Evolutionary conservation across 179 eudicot genomes (phyloP).

Genomic region (Silene noctiflora): DNA sequence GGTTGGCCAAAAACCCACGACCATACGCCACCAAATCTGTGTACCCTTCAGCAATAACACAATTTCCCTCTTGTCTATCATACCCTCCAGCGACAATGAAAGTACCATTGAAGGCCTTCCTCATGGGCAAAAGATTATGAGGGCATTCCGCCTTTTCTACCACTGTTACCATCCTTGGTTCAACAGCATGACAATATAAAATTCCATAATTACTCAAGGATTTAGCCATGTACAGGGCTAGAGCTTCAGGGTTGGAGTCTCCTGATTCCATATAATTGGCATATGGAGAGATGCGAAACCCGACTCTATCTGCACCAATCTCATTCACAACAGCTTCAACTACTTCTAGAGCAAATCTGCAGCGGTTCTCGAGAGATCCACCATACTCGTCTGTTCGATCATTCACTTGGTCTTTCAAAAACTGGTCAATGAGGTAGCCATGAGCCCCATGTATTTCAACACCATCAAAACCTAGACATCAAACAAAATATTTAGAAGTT

Average conservation of each 20-base stretch:
- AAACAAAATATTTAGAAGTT: background rate
- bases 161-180: constrained; percentile 30
- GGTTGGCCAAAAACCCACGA: constrained; percentile 36
- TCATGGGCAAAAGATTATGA: constrained; percentile 31
- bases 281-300: constrained; percentile 39
- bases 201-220: constrained; percentile 23
- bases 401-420: constrained; percentile 39
- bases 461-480: constrained; percentile 37
- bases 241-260: constrained; percentile 41
- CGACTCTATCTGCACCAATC: constrained; percentile 40
- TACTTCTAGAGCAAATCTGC: constrained; percentile 35
- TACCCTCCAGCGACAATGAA: constrained; percentile 40
- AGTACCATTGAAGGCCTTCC: constrained; percentile 34
- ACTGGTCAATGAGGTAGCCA: constrained; percentile 42
- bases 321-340: constrained; percentile 34
- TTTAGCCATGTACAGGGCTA: constrained; percentile 39
- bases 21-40: constrained; percentile 40
- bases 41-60: constrained; percentile 25
- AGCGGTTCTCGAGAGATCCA: constrained; percentile 41
- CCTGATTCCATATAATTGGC: constrained; percentile 31
- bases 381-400: constrained; percentile 41
- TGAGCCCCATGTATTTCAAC: constrained; percentile 44
- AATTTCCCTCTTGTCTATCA: constrained; percentile 33
- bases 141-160: constrained; percentile 16
- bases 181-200: constrained; percentile 31